A percentile compares a stretch with the other conserved stretches of the same genome.
Conservation (phyloP, 371 early-diverging fungal genomes). For the Mortierella sp. region DNA sequence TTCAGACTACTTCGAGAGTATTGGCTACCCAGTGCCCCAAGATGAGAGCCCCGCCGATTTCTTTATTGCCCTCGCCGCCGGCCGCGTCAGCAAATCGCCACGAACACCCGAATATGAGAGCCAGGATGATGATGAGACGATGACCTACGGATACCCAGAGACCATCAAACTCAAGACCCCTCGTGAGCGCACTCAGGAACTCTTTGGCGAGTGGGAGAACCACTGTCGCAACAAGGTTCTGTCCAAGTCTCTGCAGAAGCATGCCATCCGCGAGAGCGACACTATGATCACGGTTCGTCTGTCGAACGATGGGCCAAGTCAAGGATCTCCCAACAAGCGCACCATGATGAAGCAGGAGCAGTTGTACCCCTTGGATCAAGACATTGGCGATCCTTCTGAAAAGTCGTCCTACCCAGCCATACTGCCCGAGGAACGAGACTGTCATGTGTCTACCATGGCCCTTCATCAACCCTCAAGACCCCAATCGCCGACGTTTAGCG, state of each 20-base stretch:
- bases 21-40: constrained; percentile 72
- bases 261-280: constrained; percentile 48
- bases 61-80: constrained; percentile 63
- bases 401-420: background rate
- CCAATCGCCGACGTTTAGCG: constrained; percentile 41
- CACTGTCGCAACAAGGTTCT: constrained; percentile 27
- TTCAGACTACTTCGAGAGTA: constrained; percentile 62
- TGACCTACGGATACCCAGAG: constrained; percentile 9
- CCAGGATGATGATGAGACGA: constrained; percentile 8
- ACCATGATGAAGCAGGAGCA: background rate
- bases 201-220: constrained; percentile 41
- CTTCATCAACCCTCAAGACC: constrained; percentile 44
- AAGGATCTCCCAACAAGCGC: constrained; percentile 21
- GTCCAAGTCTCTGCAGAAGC: constrained; percentile 36
- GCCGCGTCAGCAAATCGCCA: constrained; percentile 36
- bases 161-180: constrained; percentile 15
- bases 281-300: constrained; percentile 49
- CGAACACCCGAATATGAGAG: constrained; percentile 4
- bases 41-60: constrained; percentile 74
- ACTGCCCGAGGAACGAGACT: constrained; percentile 12
- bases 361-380: constrained; percentile 12
- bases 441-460: constrained; percentile 43
- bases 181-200: constrained; percentile 33
- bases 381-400: background rate
- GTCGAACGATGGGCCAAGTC: constrained; percentile 27